Conservation (phyloP, 768 basidiomycete genomes). For the Lentinula edodes region DNA sequence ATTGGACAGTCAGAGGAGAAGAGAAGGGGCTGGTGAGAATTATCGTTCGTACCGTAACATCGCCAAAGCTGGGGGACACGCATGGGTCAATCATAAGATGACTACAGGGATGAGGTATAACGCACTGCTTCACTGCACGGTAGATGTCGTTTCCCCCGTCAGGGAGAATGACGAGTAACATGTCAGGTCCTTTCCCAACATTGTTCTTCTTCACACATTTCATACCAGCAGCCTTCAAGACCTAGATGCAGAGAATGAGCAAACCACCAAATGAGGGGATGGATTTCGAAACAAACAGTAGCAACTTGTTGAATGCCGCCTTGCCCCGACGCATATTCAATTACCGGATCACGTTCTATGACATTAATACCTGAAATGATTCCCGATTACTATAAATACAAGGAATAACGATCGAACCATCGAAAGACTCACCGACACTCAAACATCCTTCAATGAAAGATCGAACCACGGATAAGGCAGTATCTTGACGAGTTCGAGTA, state of each 20-base stretch:
- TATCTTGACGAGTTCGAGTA: conserved; percentile 34
- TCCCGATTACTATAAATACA: neutral
- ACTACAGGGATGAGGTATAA: conserved; percentile 5
- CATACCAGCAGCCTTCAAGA: conserved; percentile 20
- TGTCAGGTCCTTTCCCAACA: conserved; percentile 23
- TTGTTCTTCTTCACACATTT: conserved; percentile 28
- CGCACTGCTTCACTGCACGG: conserved; percentile 51
- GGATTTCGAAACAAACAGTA: neutral
- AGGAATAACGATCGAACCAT: neutral
- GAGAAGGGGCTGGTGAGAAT: neutral
- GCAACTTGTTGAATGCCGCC: neutral
- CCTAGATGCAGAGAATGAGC: neutral
- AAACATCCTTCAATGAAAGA: conserved; percentile 30
- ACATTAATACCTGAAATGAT: neutral
- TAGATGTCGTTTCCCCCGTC: conserved; percentile 53
- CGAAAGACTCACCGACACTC: neutral
- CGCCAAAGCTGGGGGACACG: neutral
- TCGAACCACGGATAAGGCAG: conserved; percentile 31
- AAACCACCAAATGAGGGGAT: neutral
- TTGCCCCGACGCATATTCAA: neutral
- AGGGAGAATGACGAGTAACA: conserved; percentile 47
- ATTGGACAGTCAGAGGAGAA: conserved; percentile 21
- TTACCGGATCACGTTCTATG: neutral
- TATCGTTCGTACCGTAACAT: conserved; percentile 33
- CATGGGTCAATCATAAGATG: neutral